phyloP scores from a whole-genome alignment of 2,329 filamentous ascomycete species.

The Diplodia seriata region DNA sequence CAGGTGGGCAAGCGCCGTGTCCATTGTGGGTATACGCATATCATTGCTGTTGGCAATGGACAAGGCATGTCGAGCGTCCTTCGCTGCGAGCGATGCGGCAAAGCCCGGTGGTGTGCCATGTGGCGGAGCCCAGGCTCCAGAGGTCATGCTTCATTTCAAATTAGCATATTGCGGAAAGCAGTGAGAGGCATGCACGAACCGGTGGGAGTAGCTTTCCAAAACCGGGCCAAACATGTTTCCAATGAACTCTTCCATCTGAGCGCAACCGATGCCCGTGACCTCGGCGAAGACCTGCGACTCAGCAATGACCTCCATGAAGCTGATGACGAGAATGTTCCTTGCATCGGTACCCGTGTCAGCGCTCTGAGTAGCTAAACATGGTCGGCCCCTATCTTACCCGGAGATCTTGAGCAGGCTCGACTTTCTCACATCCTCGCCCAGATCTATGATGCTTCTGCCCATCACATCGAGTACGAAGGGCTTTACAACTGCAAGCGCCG shows the following conservation, averaged over 20 bases:
- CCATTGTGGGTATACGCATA: background rate
- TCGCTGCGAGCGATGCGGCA: background rate
- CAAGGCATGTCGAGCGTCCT: slow-evolving; percentile 9
- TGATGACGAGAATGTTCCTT: slow-evolving; percentile 1
- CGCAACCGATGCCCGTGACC: slow-evolving; percentile 40
- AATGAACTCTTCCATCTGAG: slow-evolving; percentile 41
- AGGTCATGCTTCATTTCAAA: slow-evolving; percentile 36
- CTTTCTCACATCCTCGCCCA: background rate
- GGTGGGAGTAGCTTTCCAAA: slow-evolving; percentile 40
- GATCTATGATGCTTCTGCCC: background rate
- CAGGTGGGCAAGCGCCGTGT: background rate
- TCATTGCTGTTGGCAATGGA: slow-evolving; percentile 1
- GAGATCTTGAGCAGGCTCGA: slow-evolving; percentile 4
- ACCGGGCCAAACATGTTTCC: slow-evolving; percentile 43
- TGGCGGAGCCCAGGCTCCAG: slow-evolving; percentile 40
- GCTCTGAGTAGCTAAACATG: too few relatives aligned
- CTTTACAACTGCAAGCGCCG: background rate
- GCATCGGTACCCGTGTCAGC: background rate
- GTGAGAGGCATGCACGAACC: background rate
- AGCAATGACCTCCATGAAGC: slow-evolving; percentile 40
- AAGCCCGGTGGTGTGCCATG: slow-evolving; percentile 1
- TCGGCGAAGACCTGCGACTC: slow-evolving; percentile 45
- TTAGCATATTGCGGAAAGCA: background rate
- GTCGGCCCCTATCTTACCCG: background rate
- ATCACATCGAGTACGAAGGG: background rate